A percentile compares a stretch with the other conserved stretches of the same genome.
These are phyloP conservation scores for Picochlorum costavermella DNA, from an alignment of 139 green algal genomes.

Conservation along the genomic window DNA sequence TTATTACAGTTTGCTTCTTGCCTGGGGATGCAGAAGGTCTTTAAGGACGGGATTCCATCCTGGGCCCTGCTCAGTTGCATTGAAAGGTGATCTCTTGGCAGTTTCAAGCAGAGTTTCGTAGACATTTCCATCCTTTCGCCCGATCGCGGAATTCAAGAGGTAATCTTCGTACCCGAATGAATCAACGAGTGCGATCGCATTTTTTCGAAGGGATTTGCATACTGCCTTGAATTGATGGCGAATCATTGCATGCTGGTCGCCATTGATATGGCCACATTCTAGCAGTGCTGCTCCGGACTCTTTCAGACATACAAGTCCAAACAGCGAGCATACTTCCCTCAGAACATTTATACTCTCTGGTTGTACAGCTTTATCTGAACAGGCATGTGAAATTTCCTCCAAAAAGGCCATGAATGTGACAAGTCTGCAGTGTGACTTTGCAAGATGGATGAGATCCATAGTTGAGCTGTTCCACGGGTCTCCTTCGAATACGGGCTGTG, in stretches of 20 bases:
- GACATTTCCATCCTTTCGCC: conserved; percentile 68
- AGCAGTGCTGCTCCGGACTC: conserved; percentile 37
- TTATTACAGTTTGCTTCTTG: background rate
- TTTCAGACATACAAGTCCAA: too few relatives aligned
- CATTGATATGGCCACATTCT: conserved; percentile 56
- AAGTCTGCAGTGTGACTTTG: conserved; percentile 43
- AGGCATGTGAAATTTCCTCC: conserved; percentile 18
- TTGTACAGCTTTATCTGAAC: background rate
- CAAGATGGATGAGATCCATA: conserved; percentile 55
- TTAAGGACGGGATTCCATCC: conserved; percentile 69
- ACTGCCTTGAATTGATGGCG: conserved; percentile 44
- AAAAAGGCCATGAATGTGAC: conserved; percentile 53
- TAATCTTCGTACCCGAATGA: conserved; percentile 76
- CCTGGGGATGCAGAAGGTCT: conserved; percentile 31
- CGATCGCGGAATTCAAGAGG: conserved; percentile 67
- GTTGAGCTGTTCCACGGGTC: conserved; percentile 63
- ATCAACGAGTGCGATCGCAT: conserved; percentile 80
- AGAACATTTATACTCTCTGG: too few relatives aligned
- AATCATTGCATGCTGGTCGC: conserved; percentile 38
- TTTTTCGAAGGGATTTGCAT: conserved; percentile 55
- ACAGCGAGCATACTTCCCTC: too few relatives aligned
- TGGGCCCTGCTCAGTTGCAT: conserved; percentile 70
- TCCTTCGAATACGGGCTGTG: conserved; percentile 59
- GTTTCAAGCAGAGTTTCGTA: conserved; percentile 68
- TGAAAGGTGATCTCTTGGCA: conserved; percentile 67